Evolutionary conservation across 2,329 filamentous ascomycete genomes (phyloP), one percentile per base, ranked within the genome.

Genomic region (Ascochyta lentis): DNA sequence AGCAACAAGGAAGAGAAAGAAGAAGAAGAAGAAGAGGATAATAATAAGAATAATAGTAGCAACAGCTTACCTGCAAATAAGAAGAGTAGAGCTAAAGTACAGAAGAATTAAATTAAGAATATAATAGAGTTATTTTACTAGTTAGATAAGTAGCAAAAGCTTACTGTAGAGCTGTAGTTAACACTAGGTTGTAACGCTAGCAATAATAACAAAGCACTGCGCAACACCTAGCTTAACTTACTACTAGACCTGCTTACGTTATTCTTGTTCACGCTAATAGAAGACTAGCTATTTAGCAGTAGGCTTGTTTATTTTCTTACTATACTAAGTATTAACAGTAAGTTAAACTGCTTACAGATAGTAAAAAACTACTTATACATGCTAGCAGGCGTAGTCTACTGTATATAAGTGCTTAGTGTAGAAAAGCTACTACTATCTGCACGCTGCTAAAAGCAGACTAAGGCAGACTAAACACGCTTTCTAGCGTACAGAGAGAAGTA

Each of bases 351-450:
- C 39, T 48, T 59, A n/a, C 37, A 29, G n/a, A 59, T 23, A 3
- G 38, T 23, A 44, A 61, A 48, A 43, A 54, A 64, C 29, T 64
- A 56, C 40, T 65, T 26, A 9, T 64, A 66, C 22, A 64, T 61
- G 16, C 56, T 64, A 8, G 51, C 55, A n/a, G 29, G 61, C 10
- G 35, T 66, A 2, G 49, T 67, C 2, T 65, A 67, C 51, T 67
- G 31, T 27, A 41, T 50, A 4, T 47, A 60, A 3, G 58, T 68
- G 31, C 34, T 69, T n/a, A 52, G n/a, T 10, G 34, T 61, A 15
- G 56, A 68, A 41, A 49, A 24, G 42, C 42, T 44, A 10, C 42
- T 44, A 13, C 64, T 49, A 15, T 50, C 24, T 6, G 61, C 10
- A 39, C 53, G 15, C 38, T 67, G 49, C 54, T 33, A 19, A 43